Evolutionary conservation across 2,329 filamentous ascomycete species (phyloP).

Genomic region (Helotiales sp.): DNA sequence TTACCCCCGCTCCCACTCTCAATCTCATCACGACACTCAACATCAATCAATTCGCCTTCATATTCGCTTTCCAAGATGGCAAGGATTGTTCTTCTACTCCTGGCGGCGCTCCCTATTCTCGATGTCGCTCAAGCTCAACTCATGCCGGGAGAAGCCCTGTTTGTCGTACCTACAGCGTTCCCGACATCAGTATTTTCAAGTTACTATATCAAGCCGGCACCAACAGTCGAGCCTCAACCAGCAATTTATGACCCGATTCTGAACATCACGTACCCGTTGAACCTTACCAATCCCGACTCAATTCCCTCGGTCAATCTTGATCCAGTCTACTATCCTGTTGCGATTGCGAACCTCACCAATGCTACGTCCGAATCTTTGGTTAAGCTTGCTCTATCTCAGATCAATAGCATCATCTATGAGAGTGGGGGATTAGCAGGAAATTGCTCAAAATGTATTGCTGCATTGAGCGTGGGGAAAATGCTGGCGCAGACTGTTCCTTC

Average conservation of each 20-base stretch:
- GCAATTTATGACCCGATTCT: slow-evolving; percentile 53
- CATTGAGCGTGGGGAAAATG: slow-evolving; percentile 49
- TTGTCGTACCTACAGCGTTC: slow-evolving; percentile 47
- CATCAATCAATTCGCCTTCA: neutral
- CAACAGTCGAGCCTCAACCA: slow-evolving; percentile 53
- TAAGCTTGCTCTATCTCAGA: slow-evolving; percentile 42
- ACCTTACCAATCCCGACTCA: slow-evolving; percentile 53
- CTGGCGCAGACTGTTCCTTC: slow-evolving; percentile 50
- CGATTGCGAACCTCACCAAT: slow-evolving; percentile 45
- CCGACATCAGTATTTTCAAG: slow-evolving; percentile 51
- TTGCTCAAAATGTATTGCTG: slow-evolving; percentile 55
- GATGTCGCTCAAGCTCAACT: slow-evolving; percentile 18
- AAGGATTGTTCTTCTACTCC: neutral
- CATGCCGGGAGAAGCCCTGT: slow-evolving; percentile 39
- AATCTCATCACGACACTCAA: neutral
- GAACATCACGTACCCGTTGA: slow-evolving; percentile 53
- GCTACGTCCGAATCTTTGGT: slow-evolving; percentile 43
- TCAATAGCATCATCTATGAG: slow-evolving; percentile 45
- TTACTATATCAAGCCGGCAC: slow-evolving; percentile 46
- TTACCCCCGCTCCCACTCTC: neutral
- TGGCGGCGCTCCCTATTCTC: neutral
- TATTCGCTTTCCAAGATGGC: neutral
- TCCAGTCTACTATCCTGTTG: slow-evolving; percentile 49
- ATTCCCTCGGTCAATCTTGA: slow-evolving; percentile 50
- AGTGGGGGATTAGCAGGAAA: slow-evolving; percentile 38